Evolutionary conservation across 2,329 filamentous ascomycete genomes (phyloP), one percentile per base, ranked within the genome.

Genomic region (Exophiala phaeomuriformis): DNA sequence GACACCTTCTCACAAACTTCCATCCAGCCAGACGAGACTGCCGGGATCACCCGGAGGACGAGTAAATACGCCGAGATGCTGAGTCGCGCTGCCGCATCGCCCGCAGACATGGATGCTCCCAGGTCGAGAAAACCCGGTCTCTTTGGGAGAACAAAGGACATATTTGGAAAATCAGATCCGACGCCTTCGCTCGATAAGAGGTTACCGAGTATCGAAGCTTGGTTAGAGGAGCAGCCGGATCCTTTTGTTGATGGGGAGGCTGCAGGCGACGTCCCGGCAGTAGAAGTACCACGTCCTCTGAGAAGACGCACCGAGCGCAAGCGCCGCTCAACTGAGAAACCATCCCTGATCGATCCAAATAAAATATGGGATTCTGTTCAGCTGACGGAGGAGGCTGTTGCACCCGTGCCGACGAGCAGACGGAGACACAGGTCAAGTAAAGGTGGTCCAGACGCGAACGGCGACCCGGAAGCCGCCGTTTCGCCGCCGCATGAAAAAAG

Each of bases 151-250:
- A 71, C 74, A 1, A 71, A 66, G 53, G 75, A 72, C 53, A 69
- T 73, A 58, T 73, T 76, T 56, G 64, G 66, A n/a, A 70, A 69
- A 51, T 67, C 69, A 3, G 70, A 71, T 47, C 57, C 64, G 10
- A 61, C 69, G 30, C 62, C 65, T 8, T 67, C 71, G 1, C 65
- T 67, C 46, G 71, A 72, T 27, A 68, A 71, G 19, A 74, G 74
- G 43, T 70, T 75, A 9, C 73, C 75, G 49, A 79, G 79, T 45
- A 77, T 85, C 29, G 78, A 84, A 66, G 78, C 80, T 46, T 85
- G 82, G 82, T 73, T 85, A 4, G 75, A 75, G 2, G 71, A 71
- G 49, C 80, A 78, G 2, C 72, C 76, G 5, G 78, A 82, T 65
- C 77, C 78, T 2, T 79, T 81, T 53, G 56, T 74, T 45, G 76